Base-by-base conservation (phyloP, 768 basidiomycete genomes). In the Mycena polygramma region DNA sequence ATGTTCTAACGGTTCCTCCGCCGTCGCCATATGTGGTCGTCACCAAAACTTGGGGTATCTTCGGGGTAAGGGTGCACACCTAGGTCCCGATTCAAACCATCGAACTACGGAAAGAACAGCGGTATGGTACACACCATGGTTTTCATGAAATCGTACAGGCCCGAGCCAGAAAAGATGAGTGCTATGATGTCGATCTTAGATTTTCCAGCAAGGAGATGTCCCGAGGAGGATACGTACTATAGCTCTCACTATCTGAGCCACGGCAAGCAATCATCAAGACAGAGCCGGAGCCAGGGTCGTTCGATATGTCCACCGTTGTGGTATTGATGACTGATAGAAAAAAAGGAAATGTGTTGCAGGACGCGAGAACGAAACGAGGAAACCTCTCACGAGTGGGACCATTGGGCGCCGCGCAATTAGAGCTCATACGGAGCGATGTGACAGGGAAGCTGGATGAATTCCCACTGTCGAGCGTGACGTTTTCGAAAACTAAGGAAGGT, bases 231-330 rank as follows among this genome's bases (percentile, higher is more conserved):
- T n/a, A 67, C 66, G 17, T 35, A 60, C 66, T 45, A 30, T 59
- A 67, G 24, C 37, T 46, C 0, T 24, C 46, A 0, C 2, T 26
- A 6, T 48, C 20, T 1, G 13, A 48, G 26, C 30, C 43, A 22
- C 57, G 53, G 1, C 37, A 49, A 45, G n/a, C 39, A 39, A 67
- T 35, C 64, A 66, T 66, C 10, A 58, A 26, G 11, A 66, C 0
- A 35, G 4, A 49, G 4, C 36, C 22, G 4, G 43, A 30, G 17
- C n/a, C 45, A 1, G 0, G 0, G 57, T 2, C 24, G 4, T 11
- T 30, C 15, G 11, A 0, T 6, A 53, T 37, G 13, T 62, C 10
- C 49, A 20, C 36, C 41, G 39, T 13, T 30, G 43, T 15, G 30
- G 20, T 11, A 10, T 35, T 20, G 22, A 49, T 43, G 5, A 49